Evolutionary conservation across 805 yeast genomes (phyloP).

Genomic region (Candida ponderosae): DNA sequence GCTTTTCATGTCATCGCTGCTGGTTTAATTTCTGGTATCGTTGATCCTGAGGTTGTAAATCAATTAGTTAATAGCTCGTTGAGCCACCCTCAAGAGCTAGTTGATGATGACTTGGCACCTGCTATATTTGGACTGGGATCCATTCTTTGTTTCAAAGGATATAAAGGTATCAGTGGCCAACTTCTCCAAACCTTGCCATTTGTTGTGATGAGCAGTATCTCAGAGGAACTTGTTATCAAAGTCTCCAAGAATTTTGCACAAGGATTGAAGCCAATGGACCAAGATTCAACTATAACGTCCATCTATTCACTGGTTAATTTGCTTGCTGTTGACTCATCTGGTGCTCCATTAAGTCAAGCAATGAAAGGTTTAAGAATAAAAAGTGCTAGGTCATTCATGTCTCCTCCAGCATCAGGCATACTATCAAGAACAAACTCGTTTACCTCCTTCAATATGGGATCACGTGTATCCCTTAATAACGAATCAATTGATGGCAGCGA

Average conservation of each 20-base stretch:
- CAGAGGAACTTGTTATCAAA: conserved; percentile 36
- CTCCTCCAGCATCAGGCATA: conserved; percentile 8
- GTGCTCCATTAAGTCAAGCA: conserved; percentile 22
- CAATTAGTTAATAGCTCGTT: conserved; percentile 43
- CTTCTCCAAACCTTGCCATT: conserved; percentile 38
- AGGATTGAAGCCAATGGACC: conserved; percentile 62
- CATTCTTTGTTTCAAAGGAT: conserved; percentile 34
- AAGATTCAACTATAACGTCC: conserved; percentile 76
- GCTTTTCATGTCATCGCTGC: conserved; percentile 56
- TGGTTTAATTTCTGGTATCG: conserved; percentile 39
- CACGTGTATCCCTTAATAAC: conserved; percentile 2
- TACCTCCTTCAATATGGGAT: conserved; percentile 7
- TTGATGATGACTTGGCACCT: conserved; percentile 43
- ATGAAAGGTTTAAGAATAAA: conserved; percentile 27
- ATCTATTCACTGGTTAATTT: conserved; percentile 78
- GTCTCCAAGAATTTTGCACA: conserved; percentile 54
- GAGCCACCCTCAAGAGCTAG: conserved; percentile 42
- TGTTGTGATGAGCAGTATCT: conserved; percentile 33
- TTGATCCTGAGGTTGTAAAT: conserved; percentile 35
- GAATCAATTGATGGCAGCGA: conserved; percentile 3
- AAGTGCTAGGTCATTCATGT: conserved; percentile 16
- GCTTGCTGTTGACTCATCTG: conserved; percentile 47
- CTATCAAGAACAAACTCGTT: conserved; percentile 6
- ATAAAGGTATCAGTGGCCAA: conserved; percentile 22
- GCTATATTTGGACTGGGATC: conserved; percentile 50